These are phyloP conservation scores for Aspergillaceae sp. DNA, from an alignment of 2,329 filamentous ascomycete species.

Conservation along the genomic window DNA sequence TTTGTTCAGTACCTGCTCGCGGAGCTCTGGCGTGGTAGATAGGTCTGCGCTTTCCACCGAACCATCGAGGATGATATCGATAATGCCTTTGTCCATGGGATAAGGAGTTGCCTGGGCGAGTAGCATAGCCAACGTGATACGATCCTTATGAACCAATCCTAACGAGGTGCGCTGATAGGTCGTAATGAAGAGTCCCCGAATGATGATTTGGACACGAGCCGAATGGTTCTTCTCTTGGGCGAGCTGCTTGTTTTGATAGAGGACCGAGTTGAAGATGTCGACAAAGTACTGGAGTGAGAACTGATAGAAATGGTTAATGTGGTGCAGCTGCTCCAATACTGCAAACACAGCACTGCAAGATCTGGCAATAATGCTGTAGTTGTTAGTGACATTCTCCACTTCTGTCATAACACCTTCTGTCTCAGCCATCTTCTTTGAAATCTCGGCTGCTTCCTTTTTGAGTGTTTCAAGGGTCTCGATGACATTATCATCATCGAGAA, in stretches of 20 bases:
- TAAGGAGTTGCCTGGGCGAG: constrained; percentile 94
- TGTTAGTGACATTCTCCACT: constrained; percentile 87
- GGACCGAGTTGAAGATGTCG: constrained; percentile 90
- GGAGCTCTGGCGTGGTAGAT: constrained; percentile 57
- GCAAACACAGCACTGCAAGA: constrained; percentile 97
- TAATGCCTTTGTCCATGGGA: constrained; percentile 81
- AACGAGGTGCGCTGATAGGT: constrained; percentile 91
- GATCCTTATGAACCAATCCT: constrained; percentile 84
- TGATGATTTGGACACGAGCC: constrained; percentile 75
- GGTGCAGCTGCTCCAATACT: constrained; percentile 91
- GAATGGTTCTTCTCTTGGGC: constrained; percentile 65
- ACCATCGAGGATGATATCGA: constrained; percentile 78
- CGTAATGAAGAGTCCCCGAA: constrained; percentile 82
- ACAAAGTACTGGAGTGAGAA: constrained; percentile 98
- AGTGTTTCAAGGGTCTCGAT: constrained; percentile 96
- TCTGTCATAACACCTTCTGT: constrained; percentile 98
- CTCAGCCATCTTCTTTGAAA: constrained; percentile 90
- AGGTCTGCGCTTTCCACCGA: constrained; percentile 68
- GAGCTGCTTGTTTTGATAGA: constrained; percentile 69
- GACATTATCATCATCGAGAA: constrained; percentile 94
- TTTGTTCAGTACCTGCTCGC: constrained; percentile 59
- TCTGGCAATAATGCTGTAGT: constrained; percentile 86
- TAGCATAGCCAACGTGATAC: constrained; percentile 87
- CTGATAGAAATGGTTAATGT: constrained; percentile 98
- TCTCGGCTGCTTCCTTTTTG: constrained; percentile 95